Evolutionary conservation across 805 yeast species (phyloP).

Genomic region (Yamadazyma ubonensis): DNA sequence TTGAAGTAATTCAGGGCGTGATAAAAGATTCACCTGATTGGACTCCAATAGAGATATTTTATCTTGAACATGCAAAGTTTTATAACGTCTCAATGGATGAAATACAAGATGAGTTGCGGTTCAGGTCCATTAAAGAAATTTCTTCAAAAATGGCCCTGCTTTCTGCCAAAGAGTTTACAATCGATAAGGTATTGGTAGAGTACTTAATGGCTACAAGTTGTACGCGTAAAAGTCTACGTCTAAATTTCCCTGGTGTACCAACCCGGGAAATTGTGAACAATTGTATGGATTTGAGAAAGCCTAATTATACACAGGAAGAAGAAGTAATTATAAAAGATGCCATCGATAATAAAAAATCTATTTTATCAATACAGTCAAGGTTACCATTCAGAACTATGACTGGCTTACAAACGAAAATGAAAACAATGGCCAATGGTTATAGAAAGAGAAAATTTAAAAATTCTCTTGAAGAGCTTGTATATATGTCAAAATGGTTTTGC

Average conservation of each 20-base stretch:
- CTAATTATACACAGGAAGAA: slow-evolving; percentile 15
- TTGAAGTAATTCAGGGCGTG: slow-evolving; percentile 13
- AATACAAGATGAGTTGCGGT: slow-evolving; percentile 13
- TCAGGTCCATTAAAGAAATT: slow-evolving; percentile 11
- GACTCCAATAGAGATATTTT: slow-evolving; percentile 5
- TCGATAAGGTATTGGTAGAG: slow-evolving; percentile 11
- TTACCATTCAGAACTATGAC: slow-evolving; percentile 13
- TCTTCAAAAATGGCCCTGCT: not conserved
- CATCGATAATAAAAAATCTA: slow-evolving; percentile 13
- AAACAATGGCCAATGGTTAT: slow-evolving; percentile 3
- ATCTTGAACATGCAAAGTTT: slow-evolving; percentile 11
- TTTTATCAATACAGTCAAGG: slow-evolving; percentile 23
- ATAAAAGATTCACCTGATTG: slow-evolving; percentile 1
- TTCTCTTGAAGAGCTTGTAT: slow-evolving; percentile 31
- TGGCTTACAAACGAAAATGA: slow-evolving; percentile 1
- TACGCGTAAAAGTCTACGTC: slow-evolving; percentile 11
- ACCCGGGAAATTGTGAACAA: slow-evolving; percentile 21
- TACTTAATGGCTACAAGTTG: slow-evolving; percentile 10
- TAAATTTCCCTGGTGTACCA: slow-evolving; percentile 15
- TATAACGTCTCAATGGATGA: slow-evolving; percentile 2
- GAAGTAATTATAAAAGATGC: slow-evolving; percentile 14
- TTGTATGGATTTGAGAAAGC: slow-evolving; percentile 20
- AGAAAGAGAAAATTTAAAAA: slow-evolving; percentile 30
- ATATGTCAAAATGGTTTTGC: slow-evolving; percentile 41
- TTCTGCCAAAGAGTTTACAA: not conserved